These are phyloP conservation scores for Theobroma grandiflorum DNA, from an alignment of 441 rosid species.

Conservation along the genomic window DNA sequence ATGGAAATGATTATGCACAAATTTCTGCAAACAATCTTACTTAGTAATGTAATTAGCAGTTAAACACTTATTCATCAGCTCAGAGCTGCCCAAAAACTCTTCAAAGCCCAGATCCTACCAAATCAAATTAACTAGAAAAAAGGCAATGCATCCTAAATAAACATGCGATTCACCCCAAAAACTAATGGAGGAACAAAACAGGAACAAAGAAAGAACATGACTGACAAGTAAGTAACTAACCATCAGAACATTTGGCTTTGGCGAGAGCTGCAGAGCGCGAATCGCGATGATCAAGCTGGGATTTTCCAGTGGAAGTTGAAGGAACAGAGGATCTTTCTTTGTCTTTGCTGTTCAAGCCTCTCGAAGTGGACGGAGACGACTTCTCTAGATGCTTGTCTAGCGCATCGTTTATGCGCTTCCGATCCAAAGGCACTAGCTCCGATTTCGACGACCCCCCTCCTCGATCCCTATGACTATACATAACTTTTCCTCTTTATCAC, in stretches of 20 bases:
- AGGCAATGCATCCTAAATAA: neutral
- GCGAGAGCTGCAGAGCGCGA: conserved; percentile 56
- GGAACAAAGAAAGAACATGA: neutral
- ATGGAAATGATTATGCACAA: neutral
- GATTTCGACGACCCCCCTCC: conserved; percentile 66
- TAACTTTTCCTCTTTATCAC: conserved; percentile 21
- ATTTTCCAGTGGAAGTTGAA: conserved; percentile 73
- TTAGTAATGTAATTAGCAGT: neutral
- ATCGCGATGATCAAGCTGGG: conserved; percentile 66
- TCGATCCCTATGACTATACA: conserved; percentile 71
- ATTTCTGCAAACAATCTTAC: neutral
- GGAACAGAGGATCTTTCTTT: conserved; percentile 65
- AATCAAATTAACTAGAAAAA: neutral
- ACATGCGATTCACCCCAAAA: neutral
- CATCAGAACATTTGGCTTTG: conserved; percentile 69
- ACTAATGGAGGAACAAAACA: neutral
- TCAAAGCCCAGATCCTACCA: neutral
- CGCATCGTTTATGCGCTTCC: conserved; percentile 81
- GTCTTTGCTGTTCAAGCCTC: conserved; percentile 56
- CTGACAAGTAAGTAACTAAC: conserved; percentile 43
- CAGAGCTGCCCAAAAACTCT: neutral
- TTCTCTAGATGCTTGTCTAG: conserved; percentile 88
- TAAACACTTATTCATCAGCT: neutral
- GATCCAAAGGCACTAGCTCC: conserved; percentile 69
- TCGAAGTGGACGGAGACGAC: conserved; percentile 85